phyloP scores from a whole-genome alignment of 495 filamentous ascomycete genomes.

The Aspergillus wentii region DNA sequence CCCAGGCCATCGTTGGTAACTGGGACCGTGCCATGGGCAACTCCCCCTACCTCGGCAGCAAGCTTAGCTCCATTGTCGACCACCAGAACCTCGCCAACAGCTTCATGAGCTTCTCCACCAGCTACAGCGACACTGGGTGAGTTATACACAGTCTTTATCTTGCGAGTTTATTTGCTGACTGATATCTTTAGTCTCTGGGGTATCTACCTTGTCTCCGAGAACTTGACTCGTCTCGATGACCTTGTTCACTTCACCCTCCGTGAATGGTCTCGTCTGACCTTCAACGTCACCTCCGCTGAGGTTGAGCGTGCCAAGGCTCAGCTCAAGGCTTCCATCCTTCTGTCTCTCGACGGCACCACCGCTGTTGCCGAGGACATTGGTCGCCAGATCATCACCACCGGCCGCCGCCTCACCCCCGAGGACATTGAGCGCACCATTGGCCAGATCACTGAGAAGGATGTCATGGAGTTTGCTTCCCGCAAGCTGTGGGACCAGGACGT shows the following conservation, averaged over 20 bases:
- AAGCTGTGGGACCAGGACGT: conserved; percentile 97
- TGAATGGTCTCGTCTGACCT: conserved; percentile 91
- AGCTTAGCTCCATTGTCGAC: conserved; percentile 89
- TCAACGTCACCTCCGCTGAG: conserved; percentile 81
- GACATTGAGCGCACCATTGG: conserved; percentile 92
- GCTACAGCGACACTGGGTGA: conserved; percentile 98
- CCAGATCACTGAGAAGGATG: conserved; percentile 89
- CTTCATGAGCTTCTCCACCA: conserved; percentile 99
- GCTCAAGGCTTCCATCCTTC: conserved; percentile 95
- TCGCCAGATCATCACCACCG: conserved; percentile 95
- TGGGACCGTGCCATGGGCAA: conserved; percentile 99
- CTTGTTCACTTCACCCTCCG: conserved; percentile 96
- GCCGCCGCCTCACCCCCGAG: conserved; percentile 80
- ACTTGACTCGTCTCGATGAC: conserved; percentile 82
- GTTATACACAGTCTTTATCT: conserved; percentile 14
- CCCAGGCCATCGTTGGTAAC: conserved; percentile 98
- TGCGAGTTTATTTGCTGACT: conserved; percentile 15
- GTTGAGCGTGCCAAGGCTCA: conserved; percentile 98
- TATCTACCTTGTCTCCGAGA: conserved; percentile 95
- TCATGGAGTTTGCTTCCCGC: conserved; percentile 86
- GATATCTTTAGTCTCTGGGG: conserved; percentile 80
- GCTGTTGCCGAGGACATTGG: conserved; percentile 98
- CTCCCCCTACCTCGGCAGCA: conserved; percentile 93
- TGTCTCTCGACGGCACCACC: conserved; percentile 95
- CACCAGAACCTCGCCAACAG: conserved; percentile 93